Base-by-base conservation (phyloP, 2,329 filamentous ascomycete species). In the Pleomassaria siparia region DNA sequence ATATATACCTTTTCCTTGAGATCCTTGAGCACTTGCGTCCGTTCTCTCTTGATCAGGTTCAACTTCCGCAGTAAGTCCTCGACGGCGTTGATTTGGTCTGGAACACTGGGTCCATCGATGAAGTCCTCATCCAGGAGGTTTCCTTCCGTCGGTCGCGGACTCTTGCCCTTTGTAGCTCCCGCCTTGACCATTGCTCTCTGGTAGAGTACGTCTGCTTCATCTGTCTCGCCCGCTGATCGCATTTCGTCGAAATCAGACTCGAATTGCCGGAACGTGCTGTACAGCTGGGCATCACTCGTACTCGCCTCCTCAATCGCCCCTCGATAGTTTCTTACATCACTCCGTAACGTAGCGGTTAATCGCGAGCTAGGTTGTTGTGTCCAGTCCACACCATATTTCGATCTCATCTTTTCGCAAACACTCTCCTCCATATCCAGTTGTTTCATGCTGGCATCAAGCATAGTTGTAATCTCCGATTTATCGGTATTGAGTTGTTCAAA, bases 331-430 rank as follows among this genome's bases (percentile, higher is more conserved):
- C 87, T 81, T 44, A 97, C 87, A 66, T 99, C 94, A 49, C 84
- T 86, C 46, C 91, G 83, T 41, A 99, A 74, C 0, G 92, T 97
- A 3, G 88, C 85, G 1, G 92, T 99, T 32, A 99, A 80, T 47
- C 89, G 81, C 25, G 89, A 89, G 67, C 92, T 97, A 10, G 94
- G 94, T 64, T 99, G 94, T 63, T 99, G 94, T 15, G 90, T 96
- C 94, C 94, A 99, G 45, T 97, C 92, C 22, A 80, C 81, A 46
- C 92, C 91, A 67, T 97, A 97, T 69, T 99, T 99, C 11, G 91
- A 95, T 39, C 94, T 84, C 94, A 99, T 99, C 77, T 97, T 99
- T 71, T 99, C 94, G 69, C 94, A 99, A 0, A 97, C 89, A 46
- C 89, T 95, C 73, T 97, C 95, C 70, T 99, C 94, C 84, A 94